Base-by-base conservation (phyloP, 2,329 filamentous ascomycete genomes). In the Aspergillus pseudoglaucus region DNA sequence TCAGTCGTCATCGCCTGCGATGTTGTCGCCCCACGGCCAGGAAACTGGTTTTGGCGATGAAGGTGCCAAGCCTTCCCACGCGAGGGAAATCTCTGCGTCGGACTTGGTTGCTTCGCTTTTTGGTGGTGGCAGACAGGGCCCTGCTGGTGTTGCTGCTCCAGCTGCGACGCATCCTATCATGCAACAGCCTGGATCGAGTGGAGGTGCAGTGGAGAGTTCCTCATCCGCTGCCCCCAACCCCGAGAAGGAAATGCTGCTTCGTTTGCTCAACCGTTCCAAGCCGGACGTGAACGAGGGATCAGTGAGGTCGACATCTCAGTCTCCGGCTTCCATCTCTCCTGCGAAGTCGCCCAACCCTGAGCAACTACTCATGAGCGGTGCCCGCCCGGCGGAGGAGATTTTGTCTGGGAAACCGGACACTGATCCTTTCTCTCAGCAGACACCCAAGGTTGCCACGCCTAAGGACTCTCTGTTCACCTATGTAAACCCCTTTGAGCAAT, bases 221-320 rank as follows among this genome's bases (percentile, higher is more conserved):
- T 25, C 57, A 4, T 49, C 59, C 17, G 49, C 59, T 40, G 49
- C 60, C 30, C 59, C 62, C 42, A 35, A 79, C 77, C 69, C 73
- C 68, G 77, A 82, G 42, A 85, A 89, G 67, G 84, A 91, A 54
- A 87, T 93, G 62, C 76, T 98, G 42, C 81, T 97, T 53, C 86
- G 88, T 59, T 76, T 97, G 49, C 79, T 98, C 54, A 93, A 90
- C 61, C 84, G 86, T 43, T 83, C 87, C 45, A 90, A 66, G 41
- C 54, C 62, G 25, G 56, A 66, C 59, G 59, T 57, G 25, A 46
- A 54, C 1, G 51, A 68, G 12, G 53, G 53, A 15, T 42, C 53
- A 9, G 47, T 53, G 25, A 57, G 56, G 40, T 43, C 59, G 30
- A 54, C 57, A 12, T 51, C 71, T 44, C 68, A 75, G 47, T 64